Base-by-base conservation (phyloP, 768 basidiomycete species). In the Rhodotorula paludigena region DNA sequence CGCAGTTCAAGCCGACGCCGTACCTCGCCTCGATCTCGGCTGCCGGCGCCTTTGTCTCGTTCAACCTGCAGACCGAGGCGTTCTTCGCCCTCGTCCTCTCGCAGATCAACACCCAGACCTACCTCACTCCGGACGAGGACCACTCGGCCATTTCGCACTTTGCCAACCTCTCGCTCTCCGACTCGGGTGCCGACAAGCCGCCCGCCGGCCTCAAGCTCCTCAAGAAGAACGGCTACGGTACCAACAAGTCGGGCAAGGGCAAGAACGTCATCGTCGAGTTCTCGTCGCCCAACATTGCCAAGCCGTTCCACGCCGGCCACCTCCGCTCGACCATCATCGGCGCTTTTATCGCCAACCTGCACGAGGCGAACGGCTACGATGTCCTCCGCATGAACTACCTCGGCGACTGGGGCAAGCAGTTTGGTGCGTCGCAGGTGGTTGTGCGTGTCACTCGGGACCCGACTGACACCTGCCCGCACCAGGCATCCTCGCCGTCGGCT, bases 381-480 rank as follows among this genome's bases (percentile, higher is more conserved):
- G 92, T 93, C n/a, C 78, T 84, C 44, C 84, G 88, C 3, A 81
- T 97, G 79, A 99, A 99, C 78, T 99, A 99, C 77, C 84, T 97
- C 23, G 94, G 94, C 4, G 94, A 97, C 76, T 98, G 93, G 94
- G 94, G 94, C 32, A 97, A 92, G 48, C 94, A 97, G 84, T 92
- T 91, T 45, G 77, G 82, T 75, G 55, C 61, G 74, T 68, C 8
- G 28, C 25, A 25, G 15, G 21, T 38, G 15, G 28, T 35, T 28
- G 28, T 32, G 48, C 12, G 28, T 54, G 52, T 35, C 25, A 30
- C n/a, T 47, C 15, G 4, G 8, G 35, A 18, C 33, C 23, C 16
- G 5, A 18, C 25, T 25, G 39, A 30, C 28, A 23, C 36, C 20
- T 12, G 6, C 10, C 52, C 2, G 30, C 2, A 20, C 87, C 89